Base-by-base conservation (phyloP, 2,329 filamentous ascomycete genomes). In the Paradendryphiella salina region DNA sequence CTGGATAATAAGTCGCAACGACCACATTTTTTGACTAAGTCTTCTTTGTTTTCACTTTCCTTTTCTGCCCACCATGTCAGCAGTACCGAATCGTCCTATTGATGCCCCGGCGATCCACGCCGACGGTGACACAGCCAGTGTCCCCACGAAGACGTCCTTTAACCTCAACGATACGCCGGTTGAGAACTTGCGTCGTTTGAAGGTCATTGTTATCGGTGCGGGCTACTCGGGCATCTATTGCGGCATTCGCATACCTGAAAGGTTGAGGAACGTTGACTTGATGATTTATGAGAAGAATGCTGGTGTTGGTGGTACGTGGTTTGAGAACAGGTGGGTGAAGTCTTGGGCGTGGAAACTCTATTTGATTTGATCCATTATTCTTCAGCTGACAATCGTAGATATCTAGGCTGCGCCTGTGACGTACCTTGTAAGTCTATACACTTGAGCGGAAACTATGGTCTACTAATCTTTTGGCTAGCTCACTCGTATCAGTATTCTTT, bases 401-500 rank as follows among this genome's bases (percentile, higher is more conserved):
- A 77, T 49, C 68, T 75, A 1, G 75, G 75, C 3, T 76, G 75
- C 32, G 75, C 75, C 11, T 77, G 76, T 46, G 73, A 76, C 46
- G 60, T 76, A 18, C 75, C 74, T 36, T 59, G 55, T 60, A 4
- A 56, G 55, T 23, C 13, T 14, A 15, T 5, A n/a, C 29, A 34
- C 10, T 20, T 21, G 11, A 10, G 11, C 4, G n/a, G 21, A 13
- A 5, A 8, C 8, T 9, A 17, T 13, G 10, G 8, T 8, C 8
- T n/a, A 13, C 52, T 62, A 32, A 55, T 21, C 10, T 13, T 23
- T 14, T n/a, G 10, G 7, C 20, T 20, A 70, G 66, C 72, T 36
- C 73, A 76, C 50, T 75, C 73, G 0, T 77, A 76, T 47, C 74
- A 76, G 57, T 77, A 72, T 52, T 71, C 72, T 0, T 77, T 77